Base-by-base conservation (phyloP, 2,329 filamentous ascomycete genomes). In the Aspergillus pseudoviridinutans region DNA sequence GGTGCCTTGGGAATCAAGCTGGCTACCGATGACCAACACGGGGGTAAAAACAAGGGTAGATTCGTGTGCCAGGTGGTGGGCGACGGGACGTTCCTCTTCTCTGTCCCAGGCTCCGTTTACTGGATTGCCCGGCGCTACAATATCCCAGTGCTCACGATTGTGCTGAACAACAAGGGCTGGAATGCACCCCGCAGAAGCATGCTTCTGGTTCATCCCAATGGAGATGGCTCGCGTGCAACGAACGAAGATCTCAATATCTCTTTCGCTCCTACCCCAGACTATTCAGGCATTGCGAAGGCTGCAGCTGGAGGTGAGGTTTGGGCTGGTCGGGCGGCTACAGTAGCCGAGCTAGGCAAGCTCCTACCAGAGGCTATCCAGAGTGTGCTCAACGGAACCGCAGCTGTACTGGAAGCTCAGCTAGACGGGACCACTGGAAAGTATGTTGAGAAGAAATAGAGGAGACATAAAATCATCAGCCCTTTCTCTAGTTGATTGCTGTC, bases 1-100 rank as follows among this genome's bases (percentile, higher is more conserved):
- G 90, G 79, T 53, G 87, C 88, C 0, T 72, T 93, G 3, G 90
- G 90, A 2, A 87, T 92, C 68, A 92, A 92, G 70, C 81, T 93
- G 7, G 90, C 88, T 0, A 79, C 80, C 0, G 82, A 87, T 51
- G 71, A 73, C 2, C 73, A 80, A 58, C 75, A 80, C 38, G 79
- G 81, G 7, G 80, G 78, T 0, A 69, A 63, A 1, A 76, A 75
- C 47, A 81, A 84, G 63, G 82, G 82, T 29, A 84, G 82, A 58
- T 85, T 86, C 60, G 82, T 87, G 2, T 83, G 82, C 56, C 83
- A 86, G 64, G 81, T 89, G 56, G 86, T 89, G 8, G 87, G 86
- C 3, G 87, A 89, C 64, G 87, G 87, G 2, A 87, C 85, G 0
- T 89, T 80, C 69, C 78, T 89, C 8, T 89, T 89, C 74, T 82